Evolutionary conservation across 768 basidiomycete genomes (phyloP).

Genomic region (Coprinopsis sp.): DNA sequence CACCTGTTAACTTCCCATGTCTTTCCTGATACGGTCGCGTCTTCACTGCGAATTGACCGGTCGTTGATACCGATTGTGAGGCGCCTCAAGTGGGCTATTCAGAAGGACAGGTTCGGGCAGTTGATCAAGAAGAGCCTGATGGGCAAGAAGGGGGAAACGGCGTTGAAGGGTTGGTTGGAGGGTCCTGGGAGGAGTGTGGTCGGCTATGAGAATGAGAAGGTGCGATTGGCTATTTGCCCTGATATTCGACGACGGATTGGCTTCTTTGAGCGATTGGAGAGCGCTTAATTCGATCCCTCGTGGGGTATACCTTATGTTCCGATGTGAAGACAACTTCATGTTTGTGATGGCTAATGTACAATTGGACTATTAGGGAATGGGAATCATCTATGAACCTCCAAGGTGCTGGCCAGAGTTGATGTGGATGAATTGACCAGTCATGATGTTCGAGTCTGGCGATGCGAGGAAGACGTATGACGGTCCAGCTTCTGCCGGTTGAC

Average conservation of each 20-base stretch:
- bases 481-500: constrained; percentile 49
- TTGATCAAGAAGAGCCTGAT: constrained; percentile 47
- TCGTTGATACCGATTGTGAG: constrained; percentile 60
- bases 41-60: constrained; percentile 51
- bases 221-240: constrained; percentile 66
- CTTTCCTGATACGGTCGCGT: constrained; percentile 61
- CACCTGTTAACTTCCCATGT: constrained; percentile 47
- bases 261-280: constrained; percentile 49
- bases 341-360: neutral
- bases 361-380: neutral
- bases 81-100: constrained; percentile 67
- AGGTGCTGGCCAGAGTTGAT: constrained; percentile 24
- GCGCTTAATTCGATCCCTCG: neutral
- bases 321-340: neutral
- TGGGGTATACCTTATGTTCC: too few relatives aligned
- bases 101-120: constrained; percentile 57
- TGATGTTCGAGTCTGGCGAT: constrained; percentile 33
- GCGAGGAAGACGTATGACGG: constrained; percentile 56
- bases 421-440: constrained; percentile 36
- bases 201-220: constrained; percentile 53
- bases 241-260: constrained; percentile 52
- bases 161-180: constrained; percentile 55
- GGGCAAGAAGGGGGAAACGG: constrained; percentile 26
- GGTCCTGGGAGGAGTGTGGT: constrained; percentile 44
- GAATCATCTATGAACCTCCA: neutral